These are phyloP conservation scores for Cyberlindnera euphorbiae DNA, from an alignment of 805 yeast genomes.

Conservation along the genomic window DNA sequence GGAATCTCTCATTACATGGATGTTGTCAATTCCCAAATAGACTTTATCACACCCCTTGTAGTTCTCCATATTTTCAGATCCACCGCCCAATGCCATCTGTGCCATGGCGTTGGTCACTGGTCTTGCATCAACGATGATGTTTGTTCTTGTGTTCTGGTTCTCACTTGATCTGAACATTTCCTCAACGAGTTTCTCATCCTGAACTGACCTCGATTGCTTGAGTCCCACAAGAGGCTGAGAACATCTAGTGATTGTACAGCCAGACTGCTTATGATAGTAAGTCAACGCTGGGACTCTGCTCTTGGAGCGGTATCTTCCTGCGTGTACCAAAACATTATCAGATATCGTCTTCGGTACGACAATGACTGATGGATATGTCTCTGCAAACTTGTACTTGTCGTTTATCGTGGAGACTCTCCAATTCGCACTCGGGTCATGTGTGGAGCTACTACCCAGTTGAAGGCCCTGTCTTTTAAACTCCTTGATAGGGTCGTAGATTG, in stretches of 20 bases:
- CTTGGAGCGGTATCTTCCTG: conserved; percentile 82
- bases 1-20: conserved; percentile 92
- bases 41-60: conserved; percentile 67
- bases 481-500: conserved; percentile 48
- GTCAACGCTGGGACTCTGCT: conserved; percentile 77
- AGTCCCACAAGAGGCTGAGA: conserved; percentile 92
- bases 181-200: conserved; percentile 78
- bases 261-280: conserved; percentile 64
- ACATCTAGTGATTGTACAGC: conserved; percentile 80
- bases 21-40: conserved; percentile 88
- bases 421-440: conserved; percentile 15
- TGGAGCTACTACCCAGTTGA: conserved; percentile 26
- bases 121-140: conserved; percentile 84
- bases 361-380: conserved; percentile 66
- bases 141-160: conserved; percentile 37
- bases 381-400: conserved; percentile 56
- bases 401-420: conserved; percentile 78
- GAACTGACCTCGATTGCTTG: conserved; percentile 81
- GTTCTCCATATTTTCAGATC: conserved; percentile 88
- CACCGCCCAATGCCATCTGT: conserved; percentile 97
- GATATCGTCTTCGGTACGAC: conserved; percentile 75
- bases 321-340: conserved; percentile 78
- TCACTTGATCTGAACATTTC: conserved; percentile 67
- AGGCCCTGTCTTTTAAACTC: conserved; percentile 78
- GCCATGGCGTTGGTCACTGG: conserved; percentile 95